A percentile compares a stretch with the other conserved stretches of the same genome.
phyloP scores from a whole-genome alignment of 495 filamentous ascomycete species.

The Astrothelium subdiscretum region DNA sequence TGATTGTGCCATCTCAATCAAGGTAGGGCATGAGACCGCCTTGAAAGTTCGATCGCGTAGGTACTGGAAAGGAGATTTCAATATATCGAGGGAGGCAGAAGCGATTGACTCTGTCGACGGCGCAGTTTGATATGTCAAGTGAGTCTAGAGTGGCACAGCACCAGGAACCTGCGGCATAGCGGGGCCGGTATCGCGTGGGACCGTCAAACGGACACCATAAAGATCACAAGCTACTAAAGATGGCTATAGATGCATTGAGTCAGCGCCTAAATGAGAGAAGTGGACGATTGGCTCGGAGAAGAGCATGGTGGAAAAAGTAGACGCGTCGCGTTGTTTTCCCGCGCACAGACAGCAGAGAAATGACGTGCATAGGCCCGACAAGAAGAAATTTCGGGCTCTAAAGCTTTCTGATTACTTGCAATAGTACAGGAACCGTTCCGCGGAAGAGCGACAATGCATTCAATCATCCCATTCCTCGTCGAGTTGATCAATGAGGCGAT shows the following conservation, averaged over 20 bases:
- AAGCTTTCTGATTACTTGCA: background rate
- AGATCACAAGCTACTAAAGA: too few relatives aligned
- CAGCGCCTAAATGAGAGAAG: background rate
- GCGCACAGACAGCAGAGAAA: background rate
- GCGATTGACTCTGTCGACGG: too few relatives aligned
- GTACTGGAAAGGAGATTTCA: too few relatives aligned
- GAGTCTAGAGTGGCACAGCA: too few relatives aligned
- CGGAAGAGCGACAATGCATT: background rate
- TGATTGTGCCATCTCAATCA: slow-evolving; percentile 3
- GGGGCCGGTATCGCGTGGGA: too few relatives aligned
- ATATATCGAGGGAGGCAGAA: too few relatives aligned
- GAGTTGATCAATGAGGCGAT: slow-evolving; percentile 86
- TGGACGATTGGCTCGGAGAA: background rate
- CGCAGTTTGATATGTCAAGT: too few relatives aligned
- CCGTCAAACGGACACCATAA: too few relatives aligned
- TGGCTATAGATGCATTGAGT: background rate
- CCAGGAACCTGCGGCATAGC: too few relatives aligned
- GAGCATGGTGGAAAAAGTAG: background rate
- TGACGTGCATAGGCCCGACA: background rate
- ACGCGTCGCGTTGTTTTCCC: background rate
- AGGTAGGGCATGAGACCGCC: background rate
- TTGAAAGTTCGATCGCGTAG: too few relatives aligned
- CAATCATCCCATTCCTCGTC: slow-evolving; percentile 69
- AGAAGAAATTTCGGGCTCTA: background rate
- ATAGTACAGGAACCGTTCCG: background rate